These are phyloP conservation scores for Nissolia schottii DNA, from an alignment of 306 rosid species.

Conservation along the genomic window DNA sequence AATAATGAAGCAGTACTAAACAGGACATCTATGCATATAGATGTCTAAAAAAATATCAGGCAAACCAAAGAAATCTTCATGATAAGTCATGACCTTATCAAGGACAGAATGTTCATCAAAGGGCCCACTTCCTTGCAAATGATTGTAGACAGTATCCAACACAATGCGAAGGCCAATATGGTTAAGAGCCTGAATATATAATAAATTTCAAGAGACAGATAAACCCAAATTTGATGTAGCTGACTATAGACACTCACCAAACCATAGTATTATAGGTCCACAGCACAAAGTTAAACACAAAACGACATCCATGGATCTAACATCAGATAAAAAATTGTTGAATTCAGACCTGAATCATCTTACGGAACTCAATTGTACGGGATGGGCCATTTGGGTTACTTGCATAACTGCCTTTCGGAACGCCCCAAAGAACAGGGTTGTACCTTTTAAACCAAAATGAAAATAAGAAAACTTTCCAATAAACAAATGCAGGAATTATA, in stretches of 20 bases:
- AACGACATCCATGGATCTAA: slow-evolving; percentile 7
- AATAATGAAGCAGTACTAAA: slow-evolving; percentile 21
- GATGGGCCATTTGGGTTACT: slow-evolving; percentile 71
- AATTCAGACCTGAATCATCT: slow-evolving; percentile 80
- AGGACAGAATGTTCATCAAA: slow-evolving; percentile 75
- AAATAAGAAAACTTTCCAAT: slow-evolving; percentile 16
- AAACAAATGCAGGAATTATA: slow-evolving; percentile 5
- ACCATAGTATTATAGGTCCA: background rate
- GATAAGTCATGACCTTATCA: slow-evolving; percentile 60
- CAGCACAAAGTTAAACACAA: slow-evolving; percentile 2
- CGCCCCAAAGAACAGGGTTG: slow-evolving; percentile 96
- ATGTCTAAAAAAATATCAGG: slow-evolving; percentile 10
- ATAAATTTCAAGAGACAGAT: slow-evolving; percentile 20
- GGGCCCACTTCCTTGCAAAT: slow-evolving; percentile 84
- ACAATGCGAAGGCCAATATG: slow-evolving; percentile 72
- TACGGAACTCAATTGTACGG: slow-evolving; percentile 77
- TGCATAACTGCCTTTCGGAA: slow-evolving; percentile 97
- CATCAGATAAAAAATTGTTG: slow-evolving; percentile 4
- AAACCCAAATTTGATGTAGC: slow-evolving; percentile 5
- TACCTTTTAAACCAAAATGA: slow-evolving; percentile 50
- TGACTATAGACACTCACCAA: background rate
- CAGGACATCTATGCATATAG: slow-evolving; percentile 6
- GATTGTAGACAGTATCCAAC: slow-evolving; percentile 91
- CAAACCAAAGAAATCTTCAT: slow-evolving; percentile 11
- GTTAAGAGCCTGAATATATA: slow-evolving; percentile 72